Percentiles rank a stretch among this genome's conserved stretches.
These are phyloP conservation scores for Backusella circina DNA, from an alignment of 192 early-diverging fungal species.

Conservation along the genomic window DNA sequence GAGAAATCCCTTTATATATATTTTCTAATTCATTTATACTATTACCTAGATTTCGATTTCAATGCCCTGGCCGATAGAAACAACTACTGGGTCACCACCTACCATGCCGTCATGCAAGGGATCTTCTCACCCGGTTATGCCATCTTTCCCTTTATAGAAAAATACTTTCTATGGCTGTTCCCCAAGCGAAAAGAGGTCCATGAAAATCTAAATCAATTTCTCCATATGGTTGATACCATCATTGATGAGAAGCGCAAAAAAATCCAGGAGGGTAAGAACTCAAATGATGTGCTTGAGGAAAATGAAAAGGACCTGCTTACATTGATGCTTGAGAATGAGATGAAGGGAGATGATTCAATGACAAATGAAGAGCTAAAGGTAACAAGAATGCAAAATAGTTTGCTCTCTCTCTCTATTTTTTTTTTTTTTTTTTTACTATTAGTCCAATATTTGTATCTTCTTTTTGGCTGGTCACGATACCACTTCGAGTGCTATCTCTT, in stretches of 20 bases:
- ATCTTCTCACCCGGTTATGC: not conserved
- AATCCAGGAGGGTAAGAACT: not conserved
- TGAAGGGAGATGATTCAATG: not conserved
- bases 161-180: not conserved
- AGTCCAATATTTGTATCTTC: not conserved
- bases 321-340: not conserved
- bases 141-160: not conserved
- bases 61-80: not conserved
- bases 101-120: not conserved
- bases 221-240: not conserved
- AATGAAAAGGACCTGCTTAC: not conserved
- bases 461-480: slow-evolving; percentile 16
- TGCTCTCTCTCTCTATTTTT: too few relatives aligned
- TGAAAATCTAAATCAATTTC: not conserved
- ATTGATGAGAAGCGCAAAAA: slow-evolving; percentile 7
- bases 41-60: slow-evolving; percentile 4
- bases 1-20: too few relatives aligned
- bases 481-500: slow-evolving; percentile 22
- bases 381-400: not conserved
- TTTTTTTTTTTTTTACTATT: slow-evolving; percentile 22
- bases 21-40: too few relatives aligned
- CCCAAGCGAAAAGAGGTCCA: not conserved
- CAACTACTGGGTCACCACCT: not conserved
- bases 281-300: not conserved
- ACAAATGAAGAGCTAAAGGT: not conserved